Base-by-base conservation (phyloP, 176 grass and related monocot genomes). In the Triticum monococcum region DNA sequence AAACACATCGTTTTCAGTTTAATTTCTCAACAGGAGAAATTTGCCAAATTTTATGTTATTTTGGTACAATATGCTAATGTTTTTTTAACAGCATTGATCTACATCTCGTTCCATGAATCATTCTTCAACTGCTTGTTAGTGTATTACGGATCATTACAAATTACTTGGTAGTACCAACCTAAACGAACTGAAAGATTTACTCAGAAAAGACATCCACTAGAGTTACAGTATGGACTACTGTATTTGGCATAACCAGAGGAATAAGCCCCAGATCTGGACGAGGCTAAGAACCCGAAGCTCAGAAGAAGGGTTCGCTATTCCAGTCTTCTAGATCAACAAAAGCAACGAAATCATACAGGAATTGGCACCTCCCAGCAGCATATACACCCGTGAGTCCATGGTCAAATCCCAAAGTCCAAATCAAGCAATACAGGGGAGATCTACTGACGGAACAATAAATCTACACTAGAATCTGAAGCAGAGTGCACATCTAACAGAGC, bases 361-460 rank as follows among this genome's bases (percentile, higher is more conserved):
- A 88, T 50, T 3, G 36, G 22, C 52, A 72, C 40, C 36, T 61
- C 13, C 54, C 54, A 12, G 68, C 48, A 83, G 9, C 30, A 28
- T 64, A 36, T 71, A 64, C 5, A 71, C 69, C 9, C 22, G 18
- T 61, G 31, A 40, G 26, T 46, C 4, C 9, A 24, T 40, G n/a
- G 24, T 28, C 16, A n/a, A n/a, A 88, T 61, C 31, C 68, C 64
- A 17, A 74, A 20, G 77, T 69, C n/a, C 12, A 72, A 59, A 76
- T 40, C 12, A 30, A 32, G 18, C 75, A 41, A 37, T 7, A 69
- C 13, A 50, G 13, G 18, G 26, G 12, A 4, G 10, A 79, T 83
- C 59, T 45, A n/a, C 12, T 3, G 13, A 11, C 7, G 7, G 62
- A 48, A 14, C 45, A 48, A 48, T 48, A 14, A 1, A 12, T 54